These are phyloP conservation scores for Mycena venus DNA, from an alignment of 768 basidiomycete genomes.

Conservation along the genomic window DNA sequence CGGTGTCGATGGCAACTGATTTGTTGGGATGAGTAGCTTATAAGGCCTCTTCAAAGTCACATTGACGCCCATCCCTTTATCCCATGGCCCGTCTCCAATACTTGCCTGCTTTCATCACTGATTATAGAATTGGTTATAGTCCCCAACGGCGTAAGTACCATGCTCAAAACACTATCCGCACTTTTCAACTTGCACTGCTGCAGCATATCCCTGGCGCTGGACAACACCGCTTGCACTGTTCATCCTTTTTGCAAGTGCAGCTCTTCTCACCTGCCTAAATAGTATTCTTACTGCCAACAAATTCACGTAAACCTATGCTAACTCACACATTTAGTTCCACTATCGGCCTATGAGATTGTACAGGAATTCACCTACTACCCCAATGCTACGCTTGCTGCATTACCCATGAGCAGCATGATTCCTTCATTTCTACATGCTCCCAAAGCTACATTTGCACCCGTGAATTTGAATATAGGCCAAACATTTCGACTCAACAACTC, in stretches of 20 bases:
- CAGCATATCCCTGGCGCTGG: constrained; percentile 24
- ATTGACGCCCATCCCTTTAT: not conserved
- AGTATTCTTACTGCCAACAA: not conserved
- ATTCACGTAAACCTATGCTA: not conserved
- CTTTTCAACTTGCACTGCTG: not conserved
- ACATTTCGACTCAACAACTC: constrained; percentile 14
- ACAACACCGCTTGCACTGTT: constrained; percentile 13
- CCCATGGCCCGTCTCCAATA: not conserved
- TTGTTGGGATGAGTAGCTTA: too few relatives aligned
- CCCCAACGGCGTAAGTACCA: not conserved
- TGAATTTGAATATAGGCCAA: not conserved
- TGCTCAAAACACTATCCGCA: not conserved
- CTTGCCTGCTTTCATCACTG: not conserved
- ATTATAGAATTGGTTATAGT: not conserved
- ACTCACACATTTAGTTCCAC: not conserved
- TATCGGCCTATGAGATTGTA: constrained; percentile 14
- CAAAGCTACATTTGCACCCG: not conserved
- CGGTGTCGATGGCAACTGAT: too few relatives aligned
- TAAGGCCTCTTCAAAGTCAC: too few relatives aligned
- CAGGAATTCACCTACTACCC: constrained; percentile 11
- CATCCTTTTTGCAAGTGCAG: not conserved
- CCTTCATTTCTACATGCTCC: not conserved
- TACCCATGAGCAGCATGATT: constrained; percentile 4
- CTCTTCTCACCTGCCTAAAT: constrained; percentile 5
- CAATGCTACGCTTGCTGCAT: not conserved